Evolutionary conservation across 2,329 filamentous ascomycete genomes (phyloP).

Genomic region (Fusarium albosuccineum): DNA sequence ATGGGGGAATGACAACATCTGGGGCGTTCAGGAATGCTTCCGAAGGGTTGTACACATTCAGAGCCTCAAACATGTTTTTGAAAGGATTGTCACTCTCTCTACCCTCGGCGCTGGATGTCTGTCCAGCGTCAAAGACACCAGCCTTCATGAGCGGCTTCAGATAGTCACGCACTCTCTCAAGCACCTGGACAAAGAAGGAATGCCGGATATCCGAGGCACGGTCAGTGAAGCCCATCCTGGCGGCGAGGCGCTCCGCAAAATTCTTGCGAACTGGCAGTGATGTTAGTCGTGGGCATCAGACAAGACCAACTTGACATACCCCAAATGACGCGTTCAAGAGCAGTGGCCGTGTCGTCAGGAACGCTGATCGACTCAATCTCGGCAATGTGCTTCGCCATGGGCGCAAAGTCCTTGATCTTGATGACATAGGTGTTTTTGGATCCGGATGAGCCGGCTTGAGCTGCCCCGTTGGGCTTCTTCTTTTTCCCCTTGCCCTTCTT

Average conservation of each 20-base stretch:
- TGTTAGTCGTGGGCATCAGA: background rate
- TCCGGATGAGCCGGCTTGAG: background rate
- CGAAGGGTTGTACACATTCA: constrained; percentile 34
- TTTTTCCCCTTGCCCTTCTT: constrained; percentile 30
- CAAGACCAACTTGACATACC: constrained; percentile 2
- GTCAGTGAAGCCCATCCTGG: background rate
- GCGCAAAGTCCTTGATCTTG: constrained; percentile 34
- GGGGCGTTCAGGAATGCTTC: constrained; percentile 34
- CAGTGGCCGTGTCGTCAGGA: constrained; percentile 18
- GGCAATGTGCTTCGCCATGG: constrained; percentile 33
- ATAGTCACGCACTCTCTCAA: constrained; percentile 34
- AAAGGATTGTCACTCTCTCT: background rate
- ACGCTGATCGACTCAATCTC: constrained; percentile 19
- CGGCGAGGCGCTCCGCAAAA: constrained; percentile 24
- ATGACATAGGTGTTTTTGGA: constrained; percentile 11
- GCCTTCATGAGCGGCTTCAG: constrained; percentile 32
- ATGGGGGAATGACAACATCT: background rate
- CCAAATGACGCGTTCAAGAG: constrained; percentile 36
- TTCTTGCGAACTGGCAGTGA: constrained; percentile 18
- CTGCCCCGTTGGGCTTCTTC: constrained; percentile 6
- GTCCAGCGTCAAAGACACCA: constrained; percentile 7
- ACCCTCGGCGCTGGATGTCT: background rate
- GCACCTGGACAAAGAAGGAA: constrained; percentile 34
- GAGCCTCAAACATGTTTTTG: constrained; percentile 25
- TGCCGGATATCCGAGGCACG: constrained; percentile 20